Conservation (phyloP, 768 basidiomycete species). For the Leccinellum rugosiceps region DNA sequence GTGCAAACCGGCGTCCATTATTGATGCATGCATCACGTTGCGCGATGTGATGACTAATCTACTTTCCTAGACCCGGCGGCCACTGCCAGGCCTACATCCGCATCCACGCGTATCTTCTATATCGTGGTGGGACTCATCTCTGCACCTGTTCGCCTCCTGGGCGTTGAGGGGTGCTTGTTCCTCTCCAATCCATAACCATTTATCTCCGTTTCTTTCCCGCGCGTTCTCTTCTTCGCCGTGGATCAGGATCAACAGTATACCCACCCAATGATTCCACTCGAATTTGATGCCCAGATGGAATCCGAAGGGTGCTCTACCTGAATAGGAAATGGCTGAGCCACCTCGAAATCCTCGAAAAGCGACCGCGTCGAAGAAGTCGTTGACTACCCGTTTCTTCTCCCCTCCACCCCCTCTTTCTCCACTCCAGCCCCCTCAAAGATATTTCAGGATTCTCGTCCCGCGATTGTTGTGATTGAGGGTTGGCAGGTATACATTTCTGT, state of each 20-base stretch:
- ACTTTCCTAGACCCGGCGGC: constrained; percentile 21
- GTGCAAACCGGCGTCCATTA: constrained; percentile 6
- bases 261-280: constrained; percentile 4
- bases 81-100: constrained; percentile 6
- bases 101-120: constrained; percentile 4
- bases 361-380: constrained; percentile 28
- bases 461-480: neutral
- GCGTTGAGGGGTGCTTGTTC: neutral
- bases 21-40: constrained; percentile 14
- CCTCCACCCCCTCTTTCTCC: neutral
- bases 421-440: constrained; percentile 10
- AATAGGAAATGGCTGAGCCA: constrained; percentile 14
- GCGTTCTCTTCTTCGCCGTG: constrained; percentile 23
- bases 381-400: constrained; percentile 5
- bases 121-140: neutral
- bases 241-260: constrained; percentile 28
- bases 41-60: constrained; percentile 22
- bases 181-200: neutral
- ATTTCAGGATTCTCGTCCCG: constrained; percentile 26
- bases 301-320: constrained; percentile 6
- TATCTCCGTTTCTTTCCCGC: constrained; percentile 27
- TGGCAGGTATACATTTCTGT: neutral
- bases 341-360: constrained; percentile 28
- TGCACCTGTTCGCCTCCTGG: neutral
- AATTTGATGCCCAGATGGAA: neutral